Conservation (phyloP, 768 basidiomycete genomes). For the Lanmaoa rubissima region DNA sequence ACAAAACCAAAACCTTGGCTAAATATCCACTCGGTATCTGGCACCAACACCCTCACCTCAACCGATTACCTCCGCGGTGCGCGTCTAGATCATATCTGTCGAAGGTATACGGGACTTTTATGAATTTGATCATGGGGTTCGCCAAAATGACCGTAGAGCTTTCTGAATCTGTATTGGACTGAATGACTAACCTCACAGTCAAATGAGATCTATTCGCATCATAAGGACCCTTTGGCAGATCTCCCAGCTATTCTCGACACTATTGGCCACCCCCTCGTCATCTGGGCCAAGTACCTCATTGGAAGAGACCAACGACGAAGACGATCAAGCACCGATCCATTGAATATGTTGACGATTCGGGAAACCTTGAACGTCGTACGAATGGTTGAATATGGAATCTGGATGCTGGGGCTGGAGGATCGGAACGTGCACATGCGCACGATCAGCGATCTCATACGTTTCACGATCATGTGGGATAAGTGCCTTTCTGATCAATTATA, state of each 20-base stretch:
- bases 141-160: not conserved
- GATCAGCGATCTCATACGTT: not conserved
- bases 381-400: not conserved
- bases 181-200: not conserved
- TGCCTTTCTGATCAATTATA: not conserved
- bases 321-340: not conserved
- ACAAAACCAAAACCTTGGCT: not conserved
- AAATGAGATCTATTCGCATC: too few relatives aligned
- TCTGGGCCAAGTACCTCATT: not conserved
- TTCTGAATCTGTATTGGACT: too few relatives aligned
- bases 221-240: too few relatives aligned
- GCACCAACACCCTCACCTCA: constrained; percentile 39
- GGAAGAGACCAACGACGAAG: not conserved
- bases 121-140: not conserved
- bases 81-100: not conserved
- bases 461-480: not conserved
- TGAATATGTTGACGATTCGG: not conserved
- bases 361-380: not conserved
- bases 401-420: not conserved
- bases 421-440: not conserved
- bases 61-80: constrained; percentile 39
- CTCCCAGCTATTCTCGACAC: not conserved
- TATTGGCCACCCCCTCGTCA: not conserved
- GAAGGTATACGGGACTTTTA: not conserved
- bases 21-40: constrained; percentile 30